A percentile compares a stretch with the other conserved stretches of the same genome.
These are phyloP conservation scores for Diplocarpon rosae DNA, from an alignment of 2,329 filamentous ascomycete species.

Conservation along the genomic window DNA sequence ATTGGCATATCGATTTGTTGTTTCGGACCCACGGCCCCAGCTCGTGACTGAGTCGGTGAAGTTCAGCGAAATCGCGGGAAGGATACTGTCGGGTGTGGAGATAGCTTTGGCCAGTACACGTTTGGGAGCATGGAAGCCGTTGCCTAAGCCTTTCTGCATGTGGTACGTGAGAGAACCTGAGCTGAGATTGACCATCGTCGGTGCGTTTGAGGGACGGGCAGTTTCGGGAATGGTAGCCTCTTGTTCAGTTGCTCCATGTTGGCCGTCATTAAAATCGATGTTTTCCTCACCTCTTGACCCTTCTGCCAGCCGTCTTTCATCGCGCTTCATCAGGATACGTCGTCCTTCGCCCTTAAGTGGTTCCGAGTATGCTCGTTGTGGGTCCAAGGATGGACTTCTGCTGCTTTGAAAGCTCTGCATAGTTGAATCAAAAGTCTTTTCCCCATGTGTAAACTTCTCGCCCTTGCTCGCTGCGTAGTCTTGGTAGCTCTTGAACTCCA, in stretches of 20 bases:
- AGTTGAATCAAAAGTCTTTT: constrained; percentile 32
- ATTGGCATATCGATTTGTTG: constrained; percentile 56
- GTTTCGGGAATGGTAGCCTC: constrained; percentile 3
- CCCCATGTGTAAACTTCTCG: constrained; percentile 43
- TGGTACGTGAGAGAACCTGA: background rate
- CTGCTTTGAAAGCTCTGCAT: constrained; percentile 24
- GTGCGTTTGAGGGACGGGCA: constrained; percentile 5
- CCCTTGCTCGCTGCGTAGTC: constrained; percentile 38
- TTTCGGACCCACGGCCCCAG: constrained; percentile 64
- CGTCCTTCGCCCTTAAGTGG: constrained; percentile 18
- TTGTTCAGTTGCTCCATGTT: background rate
- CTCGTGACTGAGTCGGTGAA: constrained; percentile 58
- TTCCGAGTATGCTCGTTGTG: constrained; percentile 21
- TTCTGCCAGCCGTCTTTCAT: constrained; percentile 20
- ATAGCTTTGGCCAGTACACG: constrained; percentile 53
- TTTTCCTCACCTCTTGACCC: background rate
- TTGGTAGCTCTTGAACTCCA: constrained; percentile 45
- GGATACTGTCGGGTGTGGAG: constrained; percentile 53
- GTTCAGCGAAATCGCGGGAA: constrained; percentile 50
- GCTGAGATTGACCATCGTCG: constrained; percentile 3
- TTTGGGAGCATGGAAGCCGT: constrained; percentile 27
- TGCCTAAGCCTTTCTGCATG: constrained; percentile 10
- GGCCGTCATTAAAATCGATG: constrained; percentile 2
- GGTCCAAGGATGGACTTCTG: constrained; percentile 20
- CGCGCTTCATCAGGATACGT: constrained; percentile 21